phyloP scores from a whole-genome alignment of 176 grass and related monocot genomes.

The Chrysopogon serrulatus region DNA sequence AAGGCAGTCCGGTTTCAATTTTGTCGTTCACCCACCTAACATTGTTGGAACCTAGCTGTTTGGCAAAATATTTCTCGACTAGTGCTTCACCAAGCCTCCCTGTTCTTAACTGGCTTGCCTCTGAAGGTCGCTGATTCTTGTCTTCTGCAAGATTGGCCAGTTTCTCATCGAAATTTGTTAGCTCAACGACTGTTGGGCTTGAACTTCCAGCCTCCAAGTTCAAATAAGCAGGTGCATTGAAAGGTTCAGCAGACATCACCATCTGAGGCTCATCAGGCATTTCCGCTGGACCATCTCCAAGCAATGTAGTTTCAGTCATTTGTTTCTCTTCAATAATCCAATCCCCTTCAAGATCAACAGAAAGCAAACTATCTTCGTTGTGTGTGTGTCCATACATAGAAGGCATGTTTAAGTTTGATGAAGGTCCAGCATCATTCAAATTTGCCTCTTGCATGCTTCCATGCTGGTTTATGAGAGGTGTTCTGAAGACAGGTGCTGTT shows the following conservation, averaged over 20 bases:
- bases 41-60: conserved; percentile 40
- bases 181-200: conserved; percentile 17
- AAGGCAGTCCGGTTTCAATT: conserved; percentile 72
- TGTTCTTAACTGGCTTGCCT: conserved; percentile 45
- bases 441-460: conserved; percentile 3
- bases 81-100: conserved; percentile 70
- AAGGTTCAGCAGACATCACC: conserved; percentile 30
- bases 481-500: conserved; percentile 55
- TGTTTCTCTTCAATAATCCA: conserved; percentile 59
- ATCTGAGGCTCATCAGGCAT: conserved; percentile 26
- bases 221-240: conserved; percentile 26
- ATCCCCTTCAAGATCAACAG: conserved; percentile 58
- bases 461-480: conserved; percentile 20
- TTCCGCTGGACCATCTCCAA: conserved; percentile 27
- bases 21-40: conserved; percentile 81
- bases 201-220: conserved; percentile 26
- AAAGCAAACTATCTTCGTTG: conserved; percentile 38
- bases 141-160: conserved; percentile 17
- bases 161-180: conserved; percentile 28
- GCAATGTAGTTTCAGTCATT: conserved; percentile 14
- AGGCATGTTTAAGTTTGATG: conserved; percentile 6
- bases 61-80: conserved; percentile 57
- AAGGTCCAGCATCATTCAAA: conserved; percentile 16
- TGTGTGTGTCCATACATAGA: neutral
- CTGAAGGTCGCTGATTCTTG: conserved; percentile 14